Conservation (phyloP, 2,329 filamentous ascomycete species). For the Epichloe gansuensis region DNA sequence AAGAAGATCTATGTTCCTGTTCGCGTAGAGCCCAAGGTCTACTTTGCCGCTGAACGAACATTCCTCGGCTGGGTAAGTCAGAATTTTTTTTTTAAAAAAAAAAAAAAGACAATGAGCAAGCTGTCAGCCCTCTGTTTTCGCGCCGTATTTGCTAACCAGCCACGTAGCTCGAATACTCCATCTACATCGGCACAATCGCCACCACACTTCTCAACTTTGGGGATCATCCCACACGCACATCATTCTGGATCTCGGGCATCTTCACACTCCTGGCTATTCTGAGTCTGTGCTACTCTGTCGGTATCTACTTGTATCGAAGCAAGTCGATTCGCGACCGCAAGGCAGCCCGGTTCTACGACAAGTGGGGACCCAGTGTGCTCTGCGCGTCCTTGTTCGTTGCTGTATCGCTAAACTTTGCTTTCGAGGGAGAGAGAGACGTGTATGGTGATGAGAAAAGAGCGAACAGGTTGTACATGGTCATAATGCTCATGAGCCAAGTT, state of each 20-base stretch:
- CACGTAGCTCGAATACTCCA: constrained; percentile 76
- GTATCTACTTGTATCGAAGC: constrained; percentile 80
- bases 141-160: constrained; percentile 9
- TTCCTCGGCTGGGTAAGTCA: constrained; percentile 78
- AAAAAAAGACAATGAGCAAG: no score
- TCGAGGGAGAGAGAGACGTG: constrained; percentile 51
- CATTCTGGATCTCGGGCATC: constrained; percentile 57
- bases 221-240: constrained; percentile 38
- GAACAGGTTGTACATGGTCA: no score
- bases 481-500: no score
- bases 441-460: constrained; percentile 32
- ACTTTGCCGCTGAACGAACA: constrained; percentile 89
- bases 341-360: constrained; percentile 87
- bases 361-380: constrained; percentile 68
- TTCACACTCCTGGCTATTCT: constrained; percentile 75
- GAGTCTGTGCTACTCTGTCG: constrained; percentile 71
- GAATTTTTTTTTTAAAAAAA: background rate
- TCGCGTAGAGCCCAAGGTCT: constrained; percentile 93
- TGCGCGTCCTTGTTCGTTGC: constrained; percentile 63
- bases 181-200: constrained; percentile 82
- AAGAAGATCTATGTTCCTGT: constrained; percentile 95
- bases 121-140: background rate
- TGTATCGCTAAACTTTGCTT: constrained; percentile 67
- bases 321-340: constrained; percentile 70
- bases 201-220: constrained; percentile 77